Conservation (phyloP, 495 filamentous ascomycete species). For the Sordaria brevicollis region DNA sequence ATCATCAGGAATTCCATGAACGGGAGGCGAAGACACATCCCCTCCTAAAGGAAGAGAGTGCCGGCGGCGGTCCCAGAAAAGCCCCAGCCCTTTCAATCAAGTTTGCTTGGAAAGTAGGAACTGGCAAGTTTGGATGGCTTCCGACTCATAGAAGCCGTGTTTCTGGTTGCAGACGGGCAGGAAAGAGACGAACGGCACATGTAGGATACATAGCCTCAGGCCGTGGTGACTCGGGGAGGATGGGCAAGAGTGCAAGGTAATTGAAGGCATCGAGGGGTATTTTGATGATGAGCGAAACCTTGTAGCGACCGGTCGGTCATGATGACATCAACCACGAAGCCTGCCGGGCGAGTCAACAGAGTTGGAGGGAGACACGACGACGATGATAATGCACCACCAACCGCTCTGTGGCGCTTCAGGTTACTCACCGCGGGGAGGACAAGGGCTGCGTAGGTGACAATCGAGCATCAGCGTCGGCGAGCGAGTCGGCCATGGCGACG, state of each 20-base stretch:
- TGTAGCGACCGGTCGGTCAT: no score
- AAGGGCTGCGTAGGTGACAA: neutral
- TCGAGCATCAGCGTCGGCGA: neutral
- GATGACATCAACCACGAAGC: no score
- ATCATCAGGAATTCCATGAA: neutral
- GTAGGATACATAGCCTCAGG: neutral
- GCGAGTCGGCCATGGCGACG: neutral
- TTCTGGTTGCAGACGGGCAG: no score
- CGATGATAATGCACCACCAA: neutral
- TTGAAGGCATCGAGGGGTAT: no score
- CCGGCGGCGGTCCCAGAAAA: neutral
- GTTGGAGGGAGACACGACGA: no score
- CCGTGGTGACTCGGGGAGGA: neutral
- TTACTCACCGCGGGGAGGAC: neutral
- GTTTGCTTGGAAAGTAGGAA: neutral
- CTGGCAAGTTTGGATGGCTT: neutral
- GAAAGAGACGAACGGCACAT: neutral
- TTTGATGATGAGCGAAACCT: no score
- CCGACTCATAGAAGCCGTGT: no score
- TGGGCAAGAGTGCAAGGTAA: no score
- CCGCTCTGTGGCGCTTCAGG: neutral
- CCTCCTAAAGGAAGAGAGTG: no score
- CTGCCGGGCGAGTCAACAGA: no score
- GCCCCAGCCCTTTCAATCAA: neutral
- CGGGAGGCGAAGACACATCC: no score